These are phyloP conservation scores for Pittosporum tobira DNA, from an alignment of 129 eudicot species.

Conservation along the genomic window DNA sequence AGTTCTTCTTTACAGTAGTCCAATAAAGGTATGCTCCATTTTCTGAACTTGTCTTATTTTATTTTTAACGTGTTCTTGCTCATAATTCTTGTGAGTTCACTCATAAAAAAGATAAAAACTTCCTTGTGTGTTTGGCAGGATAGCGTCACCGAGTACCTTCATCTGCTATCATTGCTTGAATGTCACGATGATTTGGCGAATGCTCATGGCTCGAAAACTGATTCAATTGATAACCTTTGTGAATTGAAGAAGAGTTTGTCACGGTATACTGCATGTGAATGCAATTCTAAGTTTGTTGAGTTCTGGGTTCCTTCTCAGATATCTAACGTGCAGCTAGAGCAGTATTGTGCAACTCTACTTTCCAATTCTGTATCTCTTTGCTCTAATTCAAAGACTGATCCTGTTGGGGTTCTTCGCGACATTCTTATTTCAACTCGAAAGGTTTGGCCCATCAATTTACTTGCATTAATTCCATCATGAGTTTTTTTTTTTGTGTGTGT, in stretches of 20 bases:
- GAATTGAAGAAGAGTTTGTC: conserved; percentile 49
- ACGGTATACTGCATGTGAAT: conserved; percentile 28
- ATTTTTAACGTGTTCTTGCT: background rate
- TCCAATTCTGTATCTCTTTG: conserved; percentile 52
- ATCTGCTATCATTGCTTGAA: conserved; percentile 48
- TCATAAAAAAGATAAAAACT: too few relatives aligned
- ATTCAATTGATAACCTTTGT: conserved; percentile 25
- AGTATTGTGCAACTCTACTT: conserved; percentile 65
- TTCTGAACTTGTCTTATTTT: background rate
- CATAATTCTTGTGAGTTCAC: conserved; percentile 10
- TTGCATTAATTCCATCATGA: background rate
- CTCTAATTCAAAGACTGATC: conserved; percentile 47
- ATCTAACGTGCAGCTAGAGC: conserved; percentile 88
- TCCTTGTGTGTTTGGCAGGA: conserved; percentile 41
- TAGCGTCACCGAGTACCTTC: conserved; percentile 28
- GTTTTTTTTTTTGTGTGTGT: too few relatives aligned
- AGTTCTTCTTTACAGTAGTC: conserved; percentile 45
- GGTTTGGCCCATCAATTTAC: conserved; percentile 33
- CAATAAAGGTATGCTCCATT: conserved; percentile 33
- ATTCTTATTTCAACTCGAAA: conserved; percentile 55
- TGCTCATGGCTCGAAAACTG: conserved; percentile 17
- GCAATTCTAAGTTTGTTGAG: conserved; percentile 56
- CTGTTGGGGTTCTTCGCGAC: conserved; percentile 60
- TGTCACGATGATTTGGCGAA: conserved; percentile 18
- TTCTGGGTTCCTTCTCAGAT: conserved; percentile 82